Evolutionary conservation across 768 basidiomycete genomes (phyloP).

Genomic region (Tricholoma saponaceum): DNA sequence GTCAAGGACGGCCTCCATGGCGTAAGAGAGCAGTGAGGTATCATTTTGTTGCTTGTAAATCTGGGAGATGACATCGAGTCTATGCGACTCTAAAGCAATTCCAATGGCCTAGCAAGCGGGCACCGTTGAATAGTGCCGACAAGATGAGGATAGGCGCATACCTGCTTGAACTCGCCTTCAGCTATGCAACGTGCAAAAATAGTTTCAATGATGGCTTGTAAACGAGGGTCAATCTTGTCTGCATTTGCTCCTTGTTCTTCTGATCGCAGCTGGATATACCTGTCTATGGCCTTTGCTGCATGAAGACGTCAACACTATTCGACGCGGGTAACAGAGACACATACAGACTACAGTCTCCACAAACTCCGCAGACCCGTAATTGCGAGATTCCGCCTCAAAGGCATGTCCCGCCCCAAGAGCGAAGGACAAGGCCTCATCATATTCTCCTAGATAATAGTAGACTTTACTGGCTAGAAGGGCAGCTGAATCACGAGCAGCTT

Average conservation of each 20-base stretch:
- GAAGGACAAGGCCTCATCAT: slow-evolving; percentile 93
- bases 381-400: slow-evolving; percentile 72
- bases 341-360: slow-evolving; percentile 91
- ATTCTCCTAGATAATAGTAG: slow-evolving; percentile 94
- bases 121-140: slow-evolving; percentile 8
- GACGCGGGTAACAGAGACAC: slow-evolving; percentile 27
- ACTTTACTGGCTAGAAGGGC: slow-evolving; percentile 96
- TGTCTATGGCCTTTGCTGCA: slow-evolving; percentile 92
- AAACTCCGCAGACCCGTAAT: slow-evolving; percentile 73
- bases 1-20: slow-evolving; percentile 89
- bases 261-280: slow-evolving; percentile 72
- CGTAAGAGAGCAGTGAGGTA: slow-evolving; percentile 77
- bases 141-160: slow-evolving; percentile 24
- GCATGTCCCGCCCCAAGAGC: slow-evolving; percentile 87
- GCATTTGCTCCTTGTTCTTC: slow-evolving; percentile 49
- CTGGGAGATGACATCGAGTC: slow-evolving; percentile 79
- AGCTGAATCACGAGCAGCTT: slow-evolving; percentile 73
- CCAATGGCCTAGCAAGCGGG: slow-evolving; percentile 70
- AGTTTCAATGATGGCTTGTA: slow-evolving; percentile 82
- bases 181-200: slow-evolving; percentile 84
- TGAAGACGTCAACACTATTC: slow-evolving; percentile 4
- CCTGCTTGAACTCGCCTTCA: slow-evolving; percentile 91
- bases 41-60: slow-evolving; percentile 76
- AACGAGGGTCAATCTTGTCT: slow-evolving; percentile 70
- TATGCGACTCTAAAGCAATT: slow-evolving; percentile 87